These are phyloP conservation scores for Ceratocystis cacaofunesta DNA, from an alignment of 2,329 filamentous ascomycete genomes.

Conservation along the genomic window DNA sequence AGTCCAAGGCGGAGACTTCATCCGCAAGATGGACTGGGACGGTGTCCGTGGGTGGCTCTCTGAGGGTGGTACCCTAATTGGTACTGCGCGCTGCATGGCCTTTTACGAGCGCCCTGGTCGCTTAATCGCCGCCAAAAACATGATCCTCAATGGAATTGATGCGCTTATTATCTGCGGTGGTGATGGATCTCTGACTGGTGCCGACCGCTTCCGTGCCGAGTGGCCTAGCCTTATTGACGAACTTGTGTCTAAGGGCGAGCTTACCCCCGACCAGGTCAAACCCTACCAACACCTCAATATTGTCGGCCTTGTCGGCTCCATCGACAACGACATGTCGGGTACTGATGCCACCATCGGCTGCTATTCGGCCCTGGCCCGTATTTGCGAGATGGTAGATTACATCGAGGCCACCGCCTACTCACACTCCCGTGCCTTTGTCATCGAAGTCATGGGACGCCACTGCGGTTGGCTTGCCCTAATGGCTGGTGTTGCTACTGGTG, in stretches of 20 bases:
- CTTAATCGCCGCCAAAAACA: constrained; percentile 77
- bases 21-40: constrained; percentile 77
- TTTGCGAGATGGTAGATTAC: constrained; percentile 91
- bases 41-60: constrained; percentile 90
- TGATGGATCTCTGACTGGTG: constrained; percentile 89
- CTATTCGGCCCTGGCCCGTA: constrained; percentile 82
- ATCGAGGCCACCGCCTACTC: constrained; percentile 91
- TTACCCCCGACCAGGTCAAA: constrained; percentile 54
- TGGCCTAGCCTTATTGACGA: constrained; percentile 83
- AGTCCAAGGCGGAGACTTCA: constrained; percentile 76
- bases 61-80: constrained; percentile 89
- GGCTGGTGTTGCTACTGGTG: constrained; percentile 85
- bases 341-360: constrained; percentile 96
- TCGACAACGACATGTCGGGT: constrained; percentile 95
- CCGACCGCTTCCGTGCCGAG: constrained; percentile 80
- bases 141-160: constrained; percentile 85
- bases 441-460: constrained; percentile 96
- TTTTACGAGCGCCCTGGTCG: constrained; percentile 84
- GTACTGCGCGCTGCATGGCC: constrained; percentile 80
- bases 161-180: constrained; percentile 93
- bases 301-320: constrained; percentile 87
- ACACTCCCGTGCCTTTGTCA: constrained; percentile 89
- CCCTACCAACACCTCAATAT: constrained; percentile 85
- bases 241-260: constrained; percentile 57
- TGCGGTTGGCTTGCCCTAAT: constrained; percentile 96